phyloP scores from a whole-genome alignment of 352 stramenopile species.

The Phytophthora capsici region DNA sequence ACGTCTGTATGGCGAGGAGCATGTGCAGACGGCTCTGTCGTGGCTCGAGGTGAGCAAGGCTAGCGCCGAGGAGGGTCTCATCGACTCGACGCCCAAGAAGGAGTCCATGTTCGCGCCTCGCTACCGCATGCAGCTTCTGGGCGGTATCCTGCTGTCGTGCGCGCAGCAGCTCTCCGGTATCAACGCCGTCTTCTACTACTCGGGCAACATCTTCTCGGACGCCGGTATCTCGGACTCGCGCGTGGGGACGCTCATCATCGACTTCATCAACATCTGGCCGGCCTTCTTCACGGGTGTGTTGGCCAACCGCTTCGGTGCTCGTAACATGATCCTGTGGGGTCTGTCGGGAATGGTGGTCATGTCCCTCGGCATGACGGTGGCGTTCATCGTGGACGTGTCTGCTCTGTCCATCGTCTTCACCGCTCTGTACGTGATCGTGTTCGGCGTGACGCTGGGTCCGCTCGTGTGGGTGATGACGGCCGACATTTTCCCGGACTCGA shows the following conservation, averaged over 20 bases:
- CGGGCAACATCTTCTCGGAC: constrained; percentile 22
- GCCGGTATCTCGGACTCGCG: constrained; percentile 33
- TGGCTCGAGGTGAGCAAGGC: constrained; percentile 31
- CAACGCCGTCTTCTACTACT: constrained; percentile 24
- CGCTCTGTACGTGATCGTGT: constrained; percentile 20
- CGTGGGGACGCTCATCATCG: constrained; percentile 28
- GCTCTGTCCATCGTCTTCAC: constrained; percentile 27
- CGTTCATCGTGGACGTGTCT: constrained; percentile 27
- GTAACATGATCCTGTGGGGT: constrained; percentile 54
- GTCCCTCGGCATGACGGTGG: constrained; percentile 36
- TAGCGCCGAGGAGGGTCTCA: constrained; percentile 15
- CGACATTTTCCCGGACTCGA: constrained; percentile 28
- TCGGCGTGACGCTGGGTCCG: constrained; percentile 18
- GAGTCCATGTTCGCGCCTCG: constrained; percentile 43
- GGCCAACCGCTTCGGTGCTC: constrained; percentile 49
- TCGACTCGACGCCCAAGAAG: constrained; percentile 13
- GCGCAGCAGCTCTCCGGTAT: constrained; percentile 24
- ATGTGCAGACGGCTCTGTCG: constrained; percentile 33
- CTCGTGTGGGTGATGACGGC: too few relatives aligned
- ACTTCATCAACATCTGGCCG: constrained; percentile 34
- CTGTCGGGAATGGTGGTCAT: constrained; percentile 45
- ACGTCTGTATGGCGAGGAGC: constrained; percentile 40
- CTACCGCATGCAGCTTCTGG: constrained; percentile 51
- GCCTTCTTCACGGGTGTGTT: constrained; percentile 31
- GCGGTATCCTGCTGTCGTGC: constrained; percentile 45